phyloP scores from a whole-genome alignment of 2,329 filamentous ascomycete species.

The Epichloe glyceriae region DNA sequence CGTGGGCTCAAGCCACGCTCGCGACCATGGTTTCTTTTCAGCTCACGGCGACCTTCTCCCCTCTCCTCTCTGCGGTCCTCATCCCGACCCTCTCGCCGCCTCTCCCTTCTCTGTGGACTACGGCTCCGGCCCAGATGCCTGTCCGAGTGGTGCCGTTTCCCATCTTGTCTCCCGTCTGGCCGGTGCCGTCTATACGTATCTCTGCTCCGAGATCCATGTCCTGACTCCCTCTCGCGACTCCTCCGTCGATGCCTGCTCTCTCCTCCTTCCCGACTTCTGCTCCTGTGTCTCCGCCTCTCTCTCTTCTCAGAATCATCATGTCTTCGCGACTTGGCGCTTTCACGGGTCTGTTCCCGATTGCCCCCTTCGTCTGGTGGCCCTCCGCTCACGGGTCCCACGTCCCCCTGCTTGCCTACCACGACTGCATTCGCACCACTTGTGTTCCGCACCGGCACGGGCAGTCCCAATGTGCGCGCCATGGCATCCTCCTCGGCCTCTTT shows the following conservation, averaged over 20 bases:
- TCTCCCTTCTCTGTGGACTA: conserved; percentile 7
- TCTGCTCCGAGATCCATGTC: conserved; percentile 8
- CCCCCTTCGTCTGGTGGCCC: conserved; percentile 13
- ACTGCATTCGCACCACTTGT: conserved; percentile 55
- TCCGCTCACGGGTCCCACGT: conserved; percentile 17
- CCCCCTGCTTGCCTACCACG: conserved; percentile 36
- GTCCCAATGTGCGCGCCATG: conserved; percentile 66
- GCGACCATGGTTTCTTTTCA: conserved; percentile 10
- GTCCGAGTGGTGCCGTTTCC: conserved; percentile 4
- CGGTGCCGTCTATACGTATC: conserved; percentile 5
- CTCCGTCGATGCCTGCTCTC: conserved; percentile 19
- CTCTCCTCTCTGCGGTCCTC: not conserved
- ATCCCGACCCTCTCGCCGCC: conserved; percentile 10
- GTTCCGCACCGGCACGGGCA: conserved; percentile 54
- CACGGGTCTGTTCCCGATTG: conserved; percentile 13
- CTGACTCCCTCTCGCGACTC: conserved; percentile 6
- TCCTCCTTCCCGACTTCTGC: conserved; percentile 17
- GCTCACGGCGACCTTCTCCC: conserved; percentile 11
- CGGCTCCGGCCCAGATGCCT: conserved; percentile 3
- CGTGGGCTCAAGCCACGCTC: conserved; percentile 5
- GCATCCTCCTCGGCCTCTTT: conserved; percentile 93
- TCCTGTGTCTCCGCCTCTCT: conserved; percentile 23
- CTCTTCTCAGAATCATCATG: conserved; percentile 19
- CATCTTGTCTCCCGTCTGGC: conserved; percentile 2
- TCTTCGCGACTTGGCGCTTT: conserved; percentile 17